A percentile compares a stretch with the other conserved stretches of the same genome.
Evolutionary conservation across 2,329 filamentous ascomycete species (phyloP).

Genomic region (Saccharata proteae): DNA sequence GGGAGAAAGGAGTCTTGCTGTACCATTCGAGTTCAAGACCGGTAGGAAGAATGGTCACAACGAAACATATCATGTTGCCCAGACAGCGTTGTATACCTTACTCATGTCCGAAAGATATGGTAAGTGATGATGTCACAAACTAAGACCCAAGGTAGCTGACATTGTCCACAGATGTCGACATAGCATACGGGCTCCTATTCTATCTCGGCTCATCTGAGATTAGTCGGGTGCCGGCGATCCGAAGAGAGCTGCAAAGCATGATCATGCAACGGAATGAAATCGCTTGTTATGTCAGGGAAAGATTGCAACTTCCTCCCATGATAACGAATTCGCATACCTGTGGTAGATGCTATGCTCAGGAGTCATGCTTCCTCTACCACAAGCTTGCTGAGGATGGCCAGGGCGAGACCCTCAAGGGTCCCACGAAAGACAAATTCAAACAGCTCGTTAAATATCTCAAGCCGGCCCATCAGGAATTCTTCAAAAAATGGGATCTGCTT

Average conservation of each 20-base stretch:
- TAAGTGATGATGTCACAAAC: constrained; percentile 19
- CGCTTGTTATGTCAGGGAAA: constrained; percentile 71
- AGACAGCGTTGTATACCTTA: constrained; percentile 89
- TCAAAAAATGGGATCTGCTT: constrained; percentile 86
- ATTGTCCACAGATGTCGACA: constrained; percentile 55
- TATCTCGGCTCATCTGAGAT: constrained; percentile 88
- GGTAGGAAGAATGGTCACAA: constrained; percentile 69
- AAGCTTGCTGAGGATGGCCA: constrained; percentile 76
- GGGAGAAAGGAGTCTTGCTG: constrained; percentile 58
- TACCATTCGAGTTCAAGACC: constrained; percentile 93
- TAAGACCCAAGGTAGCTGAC: constrained; percentile 10
- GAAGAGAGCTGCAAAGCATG: constrained; percentile 88
- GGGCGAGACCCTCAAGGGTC: constrained; percentile 68
- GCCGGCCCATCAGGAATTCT: constrained; percentile 65
- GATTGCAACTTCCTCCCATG: constrained; percentile 75
- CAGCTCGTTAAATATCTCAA: constrained; percentile 70
- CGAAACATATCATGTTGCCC: constrained; percentile 73
- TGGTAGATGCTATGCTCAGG: constrained; percentile 79
- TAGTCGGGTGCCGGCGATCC: constrained; percentile 70
- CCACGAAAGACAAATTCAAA: constrained; percentile 68
- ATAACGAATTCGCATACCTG: constrained; percentile 72
- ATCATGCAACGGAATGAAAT: constrained; percentile 90
- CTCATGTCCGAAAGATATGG: constrained; percentile 84
- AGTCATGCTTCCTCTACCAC: constrained; percentile 86
- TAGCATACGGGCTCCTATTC: constrained; percentile 82